Evolutionary conservation across 2,329 filamentous ascomycete species (phyloP), one percentile per base, ranked within the genome.

Genomic region (Aspergillus proliferans): DNA sequence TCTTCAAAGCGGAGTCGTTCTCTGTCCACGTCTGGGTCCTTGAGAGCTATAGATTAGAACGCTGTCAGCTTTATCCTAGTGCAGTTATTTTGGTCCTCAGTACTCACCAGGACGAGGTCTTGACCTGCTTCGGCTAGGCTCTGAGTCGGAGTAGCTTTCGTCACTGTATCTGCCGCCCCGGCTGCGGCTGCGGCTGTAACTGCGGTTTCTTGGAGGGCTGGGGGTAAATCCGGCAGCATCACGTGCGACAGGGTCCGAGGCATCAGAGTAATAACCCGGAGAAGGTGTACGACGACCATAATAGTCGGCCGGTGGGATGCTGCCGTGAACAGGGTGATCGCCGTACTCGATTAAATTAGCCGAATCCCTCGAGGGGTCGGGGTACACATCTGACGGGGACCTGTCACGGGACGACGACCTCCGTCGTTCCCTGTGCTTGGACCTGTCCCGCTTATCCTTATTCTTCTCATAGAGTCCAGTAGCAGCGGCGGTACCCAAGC

Each of bases 321-420:
- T 79, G 58, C 78, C 76, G 57, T 80, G 76, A 47, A 85, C 79
- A 6, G 81, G 82, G 60, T 81, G 78, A 61, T 77, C 75, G 55
- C 82, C 82, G 64, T 85, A 85, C 63, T 83, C 81, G 68, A 85
- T 82, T 66, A 84, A 67, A 51, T 72, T 75, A 59, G 75, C 70
- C 56, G 69, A 72, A 58, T 74, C 71, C 28, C 66, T 61, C 12
- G 63, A 52, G 19, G 66, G 65, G 47, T 74, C 71, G 15, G 68
- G 63, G 49, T 73, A 70, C n/a, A 58, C 57, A 10, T 65, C 57
- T 49, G 71, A 74, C 40, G 66, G 65, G 45, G 67, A 65, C 43
- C 68, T 59, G 53, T 69, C 71, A 54, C 71, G 71, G 53, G 75
- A 77, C 57, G 75, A 68, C 19, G 76, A 77, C 56, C 75, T 71